Base-by-base conservation (phyloP, 164 flowering plant species). In the Magnolia sinica region DNA sequence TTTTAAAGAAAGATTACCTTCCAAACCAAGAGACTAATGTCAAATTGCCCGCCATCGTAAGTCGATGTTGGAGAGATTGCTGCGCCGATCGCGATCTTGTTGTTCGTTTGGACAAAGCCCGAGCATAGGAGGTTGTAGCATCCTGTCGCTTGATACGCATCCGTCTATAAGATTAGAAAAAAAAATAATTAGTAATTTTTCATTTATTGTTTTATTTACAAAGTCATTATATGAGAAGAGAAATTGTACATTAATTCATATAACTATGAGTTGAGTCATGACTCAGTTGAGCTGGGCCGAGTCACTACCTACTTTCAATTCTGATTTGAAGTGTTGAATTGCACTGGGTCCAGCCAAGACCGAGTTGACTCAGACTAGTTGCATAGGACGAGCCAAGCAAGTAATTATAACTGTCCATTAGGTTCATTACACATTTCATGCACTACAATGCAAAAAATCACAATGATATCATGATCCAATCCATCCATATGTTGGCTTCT, bases 71-170 rank as follows among this genome's bases (percentile, higher is more conserved):
- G 98, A 50, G 93, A 88, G 74, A 96, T 93, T 27, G 98, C 97
- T 13, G 98, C 99, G 50, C 99, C 99, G 52, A 96, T 90, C 6
- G 98, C 98, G 64, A 96, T 90, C 82, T 76, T 90, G 83, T 84
- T 88, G 83, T 92, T 94, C 1, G 96, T 96, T 78, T 96, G 99
- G 58, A 96, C 88, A 69, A 96, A 96, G 9, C 99, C 99, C 1
- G 99, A 93, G 77, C 98, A 96, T 0, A 94, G 88, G 70, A 96
- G 82, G 79, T 96, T 96, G 89, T 96, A 96, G 86, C 99, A 96
- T 73, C 99, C 99, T 0, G 98, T 96, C 0, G 98, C 87, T 84
- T 90, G 97, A 82, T 96, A 96, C 71, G 98, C 98, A 84, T 96
- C 99, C 3, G 93, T 91, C 99, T 96, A 89, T 68, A 73, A 63